Conservation (phyloP, 306 rosid species). For the Acacia melanoxylon region DNA sequence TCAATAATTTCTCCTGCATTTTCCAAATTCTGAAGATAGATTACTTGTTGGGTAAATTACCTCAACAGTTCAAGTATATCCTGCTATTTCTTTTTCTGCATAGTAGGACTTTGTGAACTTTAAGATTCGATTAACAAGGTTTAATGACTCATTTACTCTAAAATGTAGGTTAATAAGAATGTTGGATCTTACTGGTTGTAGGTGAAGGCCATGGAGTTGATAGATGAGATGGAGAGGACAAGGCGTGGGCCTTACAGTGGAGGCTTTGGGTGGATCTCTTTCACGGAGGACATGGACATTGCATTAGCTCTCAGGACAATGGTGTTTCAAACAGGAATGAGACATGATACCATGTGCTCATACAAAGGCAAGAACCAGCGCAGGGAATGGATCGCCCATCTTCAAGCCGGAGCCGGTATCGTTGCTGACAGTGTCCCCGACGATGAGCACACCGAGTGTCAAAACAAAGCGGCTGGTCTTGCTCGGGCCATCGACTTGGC, state of each 20-base stretch:
- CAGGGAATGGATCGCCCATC: conserved; percentile 78
- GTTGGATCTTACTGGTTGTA: conserved; percentile 27
- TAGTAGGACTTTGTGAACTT: no score
- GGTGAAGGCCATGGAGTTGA: conserved; percentile 90
- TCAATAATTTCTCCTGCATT: background rate
- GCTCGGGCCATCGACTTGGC: conserved; percentile 90
- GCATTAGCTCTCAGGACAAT: conserved; percentile 81
- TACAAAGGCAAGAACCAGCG: conserved; percentile 54
- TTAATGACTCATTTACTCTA: no score
- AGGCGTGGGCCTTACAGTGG: conserved; percentile 83
- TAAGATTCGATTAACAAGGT: no score
- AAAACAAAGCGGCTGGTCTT: conserved; percentile 88
- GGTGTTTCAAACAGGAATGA: conserved; percentile 58
- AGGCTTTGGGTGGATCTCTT: conserved; percentile 72
- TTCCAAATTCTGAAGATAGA: background rate
- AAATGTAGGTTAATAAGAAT: no score
- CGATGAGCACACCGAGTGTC: conserved; percentile 78
- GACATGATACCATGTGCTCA: conserved; percentile 73
- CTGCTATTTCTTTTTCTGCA: no score
- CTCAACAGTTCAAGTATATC: background rate
- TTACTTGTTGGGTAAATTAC: background rate
- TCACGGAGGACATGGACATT: conserved; percentile 73
- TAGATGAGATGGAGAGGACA: conserved; percentile 67
- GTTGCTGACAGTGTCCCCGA: conserved; percentile 85
- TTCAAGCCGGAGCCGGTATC: conserved; percentile 87